Conservation (phyloP, 306 rosid species). For the Albizia julibrissin region DNA sequence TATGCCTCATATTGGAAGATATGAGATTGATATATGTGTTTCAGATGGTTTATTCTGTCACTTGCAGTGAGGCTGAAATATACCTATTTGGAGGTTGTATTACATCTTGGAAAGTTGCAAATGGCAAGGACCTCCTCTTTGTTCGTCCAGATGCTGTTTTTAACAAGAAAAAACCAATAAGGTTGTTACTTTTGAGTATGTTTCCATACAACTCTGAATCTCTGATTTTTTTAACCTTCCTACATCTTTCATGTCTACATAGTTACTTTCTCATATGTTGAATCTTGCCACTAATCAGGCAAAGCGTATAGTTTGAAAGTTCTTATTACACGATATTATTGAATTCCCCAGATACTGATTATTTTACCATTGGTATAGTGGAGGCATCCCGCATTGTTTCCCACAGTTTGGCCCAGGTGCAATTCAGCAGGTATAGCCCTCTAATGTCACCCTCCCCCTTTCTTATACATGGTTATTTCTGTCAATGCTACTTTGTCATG, state of each 20-base stretch:
- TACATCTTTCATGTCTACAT: background rate
- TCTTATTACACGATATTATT: background rate
- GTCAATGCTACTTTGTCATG: background rate
- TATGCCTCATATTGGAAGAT: background rate
- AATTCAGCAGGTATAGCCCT: conserved; percentile 76
- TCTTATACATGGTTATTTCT: background rate
- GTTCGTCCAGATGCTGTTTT: conserved; percentile 96
- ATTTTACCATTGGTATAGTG: conserved; percentile 55
- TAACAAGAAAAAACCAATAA: conserved; percentile 84
- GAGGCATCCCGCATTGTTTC: conserved; percentile 96
- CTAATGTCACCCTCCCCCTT: background rate
- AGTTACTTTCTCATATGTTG: background rate
- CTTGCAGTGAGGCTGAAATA: conserved; percentile 81
- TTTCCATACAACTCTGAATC: background rate
- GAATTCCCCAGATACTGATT: conserved; percentile 42
- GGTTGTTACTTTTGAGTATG: conserved; percentile 45
- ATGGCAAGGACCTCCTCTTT: conserved; percentile 82
- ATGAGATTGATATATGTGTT: background rate
- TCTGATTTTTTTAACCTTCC: background rate
- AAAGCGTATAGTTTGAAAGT: conserved; percentile 16
- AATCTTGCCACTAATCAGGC: background rate
- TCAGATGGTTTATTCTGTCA: conserved; percentile 14
- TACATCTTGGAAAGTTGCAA: conserved; percentile 84
- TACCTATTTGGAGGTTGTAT: conserved; percentile 83
- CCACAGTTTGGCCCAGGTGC: conserved; percentile 98